Evolutionary conservation across 257 asterid genomes (phyloP).

Genomic region (Solanum tarijense): DNA sequence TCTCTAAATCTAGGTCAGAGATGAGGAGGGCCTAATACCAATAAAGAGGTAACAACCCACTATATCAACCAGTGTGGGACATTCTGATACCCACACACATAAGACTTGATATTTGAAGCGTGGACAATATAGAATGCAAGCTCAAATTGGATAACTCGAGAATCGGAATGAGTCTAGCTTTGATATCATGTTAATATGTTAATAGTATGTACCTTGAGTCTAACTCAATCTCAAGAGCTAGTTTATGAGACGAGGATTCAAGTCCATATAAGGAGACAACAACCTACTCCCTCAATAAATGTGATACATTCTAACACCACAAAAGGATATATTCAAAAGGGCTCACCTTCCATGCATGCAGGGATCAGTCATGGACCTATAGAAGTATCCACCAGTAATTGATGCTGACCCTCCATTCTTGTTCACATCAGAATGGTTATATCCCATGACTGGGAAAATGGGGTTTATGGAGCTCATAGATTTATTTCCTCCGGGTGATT

Average conservation of each 20-base stretch:
- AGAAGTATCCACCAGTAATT: slow-evolving; percentile 80
- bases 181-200: neutral
- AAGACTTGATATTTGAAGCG: neutral
- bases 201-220: neutral
- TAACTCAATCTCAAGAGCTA: neutral
- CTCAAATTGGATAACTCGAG: neutral
- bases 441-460: slow-evolving; percentile 86
- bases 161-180: neutral
- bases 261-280: neutral
- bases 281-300: neutral
- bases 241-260: neutral
- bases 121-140: neutral
- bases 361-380: slow-evolving; percentile 66
- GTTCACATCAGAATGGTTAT: slow-evolving; percentile 71
- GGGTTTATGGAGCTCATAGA: slow-evolving; percentile 32
- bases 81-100: neutral
- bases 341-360: slow-evolving; percentile 64
- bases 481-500: slow-evolving; percentile 34
- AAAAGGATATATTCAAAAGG: neutral
- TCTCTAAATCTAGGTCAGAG: neutral
- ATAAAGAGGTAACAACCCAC: neutral
- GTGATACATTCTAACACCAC: neutral
- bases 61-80: neutral
- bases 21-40: neutral
- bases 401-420: slow-evolving; percentile 69